Conservation (phyloP, 495 filamentous ascomycete species). For the Podospora pseudoanserina region DNA sequence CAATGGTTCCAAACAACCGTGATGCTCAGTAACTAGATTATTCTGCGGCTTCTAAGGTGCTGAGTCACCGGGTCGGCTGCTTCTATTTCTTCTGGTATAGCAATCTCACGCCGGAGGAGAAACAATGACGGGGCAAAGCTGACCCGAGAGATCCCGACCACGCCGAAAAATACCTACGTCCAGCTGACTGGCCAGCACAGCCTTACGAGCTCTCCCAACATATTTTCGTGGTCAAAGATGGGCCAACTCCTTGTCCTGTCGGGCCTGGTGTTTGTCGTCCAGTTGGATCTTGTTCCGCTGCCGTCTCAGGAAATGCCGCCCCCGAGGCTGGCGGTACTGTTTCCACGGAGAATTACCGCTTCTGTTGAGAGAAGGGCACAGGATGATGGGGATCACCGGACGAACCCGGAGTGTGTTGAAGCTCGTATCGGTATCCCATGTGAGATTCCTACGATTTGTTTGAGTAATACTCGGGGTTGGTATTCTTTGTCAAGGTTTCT, state of each 20-base stretch:
- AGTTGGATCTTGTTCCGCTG: background rate
- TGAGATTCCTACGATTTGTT: background rate
- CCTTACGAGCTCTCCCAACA: background rate
- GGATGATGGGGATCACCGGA: slow-evolving; percentile 5
- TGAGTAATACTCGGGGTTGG: background rate
- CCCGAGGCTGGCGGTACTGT: background rate
- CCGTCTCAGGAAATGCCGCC: slow-evolving; percentile 2
- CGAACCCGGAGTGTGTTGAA: slow-evolving; percentile 12
- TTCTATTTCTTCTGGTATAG: background rate
- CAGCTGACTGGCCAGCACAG: slow-evolving; percentile 21
- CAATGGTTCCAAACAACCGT: background rate
- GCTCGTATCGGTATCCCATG: slow-evolving; percentile 1
- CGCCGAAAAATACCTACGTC: slow-evolving; percentile 1
- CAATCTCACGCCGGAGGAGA: background rate
- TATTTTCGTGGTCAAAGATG: background rate
- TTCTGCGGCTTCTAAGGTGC: background rate
- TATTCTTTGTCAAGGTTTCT: background rate
- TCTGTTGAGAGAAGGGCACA: background rate
- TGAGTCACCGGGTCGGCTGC: slow-evolving; percentile 3
- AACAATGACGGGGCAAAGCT: slow-evolving; percentile 8
- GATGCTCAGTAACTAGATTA: background rate
- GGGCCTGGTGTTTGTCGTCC: slow-evolving; percentile 6
- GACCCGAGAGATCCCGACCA: slow-evolving; percentile 25
- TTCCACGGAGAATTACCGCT: slow-evolving; percentile 2
- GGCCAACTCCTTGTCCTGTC: background rate